phyloP scores from a whole-genome alignment of 1,284 basidiomycete genomes.

The Sporisorium graminicola region DNA sequence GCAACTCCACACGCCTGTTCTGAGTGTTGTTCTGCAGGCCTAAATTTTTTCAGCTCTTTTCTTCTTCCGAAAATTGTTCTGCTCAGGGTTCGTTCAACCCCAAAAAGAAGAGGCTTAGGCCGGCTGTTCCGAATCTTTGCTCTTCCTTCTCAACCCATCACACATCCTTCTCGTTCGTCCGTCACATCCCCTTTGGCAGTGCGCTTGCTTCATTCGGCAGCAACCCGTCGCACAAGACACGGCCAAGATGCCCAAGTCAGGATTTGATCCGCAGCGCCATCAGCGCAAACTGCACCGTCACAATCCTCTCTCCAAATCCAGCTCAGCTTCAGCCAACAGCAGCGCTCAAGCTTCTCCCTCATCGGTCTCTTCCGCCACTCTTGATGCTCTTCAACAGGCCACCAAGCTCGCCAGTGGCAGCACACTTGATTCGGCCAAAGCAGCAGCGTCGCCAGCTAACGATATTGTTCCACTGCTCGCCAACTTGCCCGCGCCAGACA shows the following conservation, averaged over 20 bases:
- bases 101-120: conserved; percentile 2
- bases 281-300: conserved; percentile 52
- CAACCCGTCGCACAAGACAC: background rate
- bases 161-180: conserved; percentile 2
- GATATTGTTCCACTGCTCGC: conserved; percentile 58
- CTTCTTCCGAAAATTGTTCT: background rate
- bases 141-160: background rate
- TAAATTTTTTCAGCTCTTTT: conserved; percentile 1
- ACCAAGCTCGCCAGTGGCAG: conserved; percentile 7
- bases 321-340: conserved; percentile 8
- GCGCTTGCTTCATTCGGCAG: background rate
- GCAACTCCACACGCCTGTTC: conserved; percentile 2
- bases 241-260: conserved; percentile 55
- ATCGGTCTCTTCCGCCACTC: conserved; percentile 22
- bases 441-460: conserved; percentile 10
- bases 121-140: conserved; percentile 7
- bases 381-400: conserved; percentile 33
- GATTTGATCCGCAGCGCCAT: conserved; percentile 56
- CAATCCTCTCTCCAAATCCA: conserved; percentile 48
- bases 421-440: background rate
- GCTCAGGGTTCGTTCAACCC: background rate
- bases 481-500: conserved; percentile 48
- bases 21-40: conserved; percentile 4
- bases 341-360: conserved; percentile 21
- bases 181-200: background rate